Percentiles rank a stretch among this genome's conserved stretches.
phyloP scores from a whole-genome alignment of 139 green algal genomes.

The Chlamydomonas eustigma region DNA sequence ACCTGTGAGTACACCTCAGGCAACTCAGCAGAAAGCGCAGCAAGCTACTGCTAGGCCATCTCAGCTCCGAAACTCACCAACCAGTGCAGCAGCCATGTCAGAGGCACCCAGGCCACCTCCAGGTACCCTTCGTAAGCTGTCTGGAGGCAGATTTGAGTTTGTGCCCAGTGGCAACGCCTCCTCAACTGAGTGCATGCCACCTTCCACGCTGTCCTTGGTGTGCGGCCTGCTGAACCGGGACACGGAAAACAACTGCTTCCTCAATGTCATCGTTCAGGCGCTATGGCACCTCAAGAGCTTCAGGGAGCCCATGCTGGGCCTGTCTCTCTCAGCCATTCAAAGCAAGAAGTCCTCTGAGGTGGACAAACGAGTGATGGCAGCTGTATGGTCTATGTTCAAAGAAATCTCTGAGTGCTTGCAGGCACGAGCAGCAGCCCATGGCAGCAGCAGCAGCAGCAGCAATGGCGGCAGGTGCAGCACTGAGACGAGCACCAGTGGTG shows the following conservation, averaged over 20 bases:
- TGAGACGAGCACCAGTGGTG: neutral
- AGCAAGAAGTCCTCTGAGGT: slow-evolving; percentile 12
- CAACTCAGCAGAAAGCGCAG: neutral
- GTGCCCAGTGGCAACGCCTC: neutral
- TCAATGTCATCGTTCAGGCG: slow-evolving; percentile 73
- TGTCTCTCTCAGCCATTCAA: neutral
- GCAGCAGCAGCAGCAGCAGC: neutral
- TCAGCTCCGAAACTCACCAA: neutral
- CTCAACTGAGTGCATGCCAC: neutral
- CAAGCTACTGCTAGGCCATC: neutral
- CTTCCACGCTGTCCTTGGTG: slow-evolving; percentile 39
- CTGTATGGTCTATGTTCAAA: slow-evolving; percentile 47
- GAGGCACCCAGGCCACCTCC: neutral
- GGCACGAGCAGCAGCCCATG: neutral
- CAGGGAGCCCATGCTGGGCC: slow-evolving; percentile 20
- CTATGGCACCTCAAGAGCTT: slow-evolving; percentile 64
- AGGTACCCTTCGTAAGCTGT: neutral
- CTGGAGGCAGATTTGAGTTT: neutral
- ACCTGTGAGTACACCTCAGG: too few relatives aligned
- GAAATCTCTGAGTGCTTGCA: slow-evolving; percentile 30
- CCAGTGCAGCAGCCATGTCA: neutral
- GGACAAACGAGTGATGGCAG: slow-evolving; percentile 41
- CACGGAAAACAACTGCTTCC: slow-evolving; percentile 70
- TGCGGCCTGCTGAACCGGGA: slow-evolving; percentile 57
- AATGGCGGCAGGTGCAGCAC: neutral